These are phyloP conservation scores for Capronia americana DNA, from an alignment of 2,329 filamentous ascomycete species.

Conservation along the genomic window DNA sequence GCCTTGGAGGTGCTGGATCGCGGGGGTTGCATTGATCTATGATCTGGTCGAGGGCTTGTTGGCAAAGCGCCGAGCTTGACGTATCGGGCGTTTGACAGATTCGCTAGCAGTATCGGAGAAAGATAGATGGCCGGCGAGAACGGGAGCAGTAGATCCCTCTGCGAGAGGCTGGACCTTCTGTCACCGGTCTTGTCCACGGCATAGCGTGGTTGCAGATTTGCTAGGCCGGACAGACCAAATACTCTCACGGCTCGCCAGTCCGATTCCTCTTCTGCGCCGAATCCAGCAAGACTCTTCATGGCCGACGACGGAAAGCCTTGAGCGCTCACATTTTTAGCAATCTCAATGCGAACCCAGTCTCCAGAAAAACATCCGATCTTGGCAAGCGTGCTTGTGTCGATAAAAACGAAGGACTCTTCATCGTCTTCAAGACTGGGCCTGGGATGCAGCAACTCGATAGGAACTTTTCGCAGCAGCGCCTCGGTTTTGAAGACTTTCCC, in stretches of 20 bases:
- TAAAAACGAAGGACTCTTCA: slow-evolving; percentile 83
- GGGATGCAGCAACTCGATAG: slow-evolving; percentile 81
- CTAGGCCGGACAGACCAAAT: slow-evolving; percentile 78
- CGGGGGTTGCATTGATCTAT: slow-evolving; percentile 24
- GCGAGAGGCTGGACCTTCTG: slow-evolving; percentile 62
- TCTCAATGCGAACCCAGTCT: slow-evolving; percentile 90
- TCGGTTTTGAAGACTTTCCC: slow-evolving; percentile 86
- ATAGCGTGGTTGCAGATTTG: slow-evolving; percentile 62
- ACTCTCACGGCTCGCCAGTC: slow-evolving; percentile 87
- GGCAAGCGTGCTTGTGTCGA: slow-evolving; percentile 82
- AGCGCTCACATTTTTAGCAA: slow-evolving; percentile 67
- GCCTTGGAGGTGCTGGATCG: slow-evolving; percentile 45
- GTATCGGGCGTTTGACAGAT: slow-evolving; percentile 79
- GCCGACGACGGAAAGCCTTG: slow-evolving; percentile 42
- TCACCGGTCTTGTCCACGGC: slow-evolving; percentile 58
- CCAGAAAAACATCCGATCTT: slow-evolving; percentile 96
- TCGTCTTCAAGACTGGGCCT: slow-evolving; percentile 85
- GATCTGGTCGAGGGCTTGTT: slow-evolving; percentile 39
- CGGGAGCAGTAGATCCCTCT: slow-evolving; percentile 49
- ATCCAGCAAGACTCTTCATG: slow-evolving; percentile 26
- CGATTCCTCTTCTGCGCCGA: slow-evolving; percentile 60
- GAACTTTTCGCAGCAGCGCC: slow-evolving; percentile 73
- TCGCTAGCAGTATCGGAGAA: slow-evolving; percentile 85
- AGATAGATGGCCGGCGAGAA: slow-evolving; percentile 72
- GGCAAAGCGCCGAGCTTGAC: slow-evolving; percentile 73